These are phyloP conservation scores for Lepidium africanum DNA, from an alignment of 345 rosid species.

Conservation along the genomic window DNA sequence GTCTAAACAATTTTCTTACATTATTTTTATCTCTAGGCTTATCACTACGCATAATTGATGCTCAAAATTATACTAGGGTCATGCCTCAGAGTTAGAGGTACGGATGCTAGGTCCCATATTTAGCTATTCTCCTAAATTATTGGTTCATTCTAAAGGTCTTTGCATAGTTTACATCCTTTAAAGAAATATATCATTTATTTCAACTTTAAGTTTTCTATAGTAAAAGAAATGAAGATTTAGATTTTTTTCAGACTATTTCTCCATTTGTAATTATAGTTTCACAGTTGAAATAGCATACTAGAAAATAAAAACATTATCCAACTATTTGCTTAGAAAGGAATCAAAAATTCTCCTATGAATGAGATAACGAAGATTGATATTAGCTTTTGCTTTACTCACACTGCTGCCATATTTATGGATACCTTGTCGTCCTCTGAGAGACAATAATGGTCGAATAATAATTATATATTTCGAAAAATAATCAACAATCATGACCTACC, in stretches of 20 bases:
- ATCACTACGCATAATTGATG: no score
- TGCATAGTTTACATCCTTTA: background rate
- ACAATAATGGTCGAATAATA: slow-evolving; percentile 10
- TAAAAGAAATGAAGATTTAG: background rate
- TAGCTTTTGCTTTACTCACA: slow-evolving; percentile 32
- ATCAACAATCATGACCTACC: slow-evolving; percentile 20
- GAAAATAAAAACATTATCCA: background rate
- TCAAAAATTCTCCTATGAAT: background rate
- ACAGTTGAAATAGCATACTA: background rate
- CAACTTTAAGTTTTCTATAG: background rate
- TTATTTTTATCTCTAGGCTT: no score
- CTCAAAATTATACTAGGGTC: no score
- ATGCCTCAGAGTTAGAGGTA: no score
- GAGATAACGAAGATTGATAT: slow-evolving; percentile 17
- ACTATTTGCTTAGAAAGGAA: slow-evolving; percentile 12
- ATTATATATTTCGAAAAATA: background rate
- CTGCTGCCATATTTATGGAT: slow-evolving; percentile 21
- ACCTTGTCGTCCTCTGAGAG: slow-evolving; percentile 18
- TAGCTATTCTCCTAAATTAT: no score
- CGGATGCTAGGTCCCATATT: no score
- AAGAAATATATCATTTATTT: background rate
- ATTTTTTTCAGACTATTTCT: background rate
- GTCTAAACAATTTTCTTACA: no score
- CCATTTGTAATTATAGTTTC: background rate
- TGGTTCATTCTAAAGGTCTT: no score